A percentile compares a stretch with the other conserved stretches of the same genome.
phyloP scores from a whole-genome alignment of 169 alveolate species.

The Plasmodium knowlesi region DNA sequence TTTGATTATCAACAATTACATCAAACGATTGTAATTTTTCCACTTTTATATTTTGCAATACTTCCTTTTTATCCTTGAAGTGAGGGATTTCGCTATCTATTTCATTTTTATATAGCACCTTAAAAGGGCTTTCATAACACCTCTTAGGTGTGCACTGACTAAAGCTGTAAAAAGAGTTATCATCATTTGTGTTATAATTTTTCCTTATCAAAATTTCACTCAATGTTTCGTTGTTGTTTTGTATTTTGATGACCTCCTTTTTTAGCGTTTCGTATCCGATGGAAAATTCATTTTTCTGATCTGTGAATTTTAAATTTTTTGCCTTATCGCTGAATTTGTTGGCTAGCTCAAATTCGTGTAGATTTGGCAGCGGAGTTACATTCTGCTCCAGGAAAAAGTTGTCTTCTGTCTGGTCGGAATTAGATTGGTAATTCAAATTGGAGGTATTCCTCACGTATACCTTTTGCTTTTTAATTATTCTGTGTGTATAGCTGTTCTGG shows the following conservation, averaged over 20 bases:
- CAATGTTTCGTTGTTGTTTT: slow-evolving; percentile 59
- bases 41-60: slow-evolving; percentile 31
- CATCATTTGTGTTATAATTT: slow-evolving; percentile 41
- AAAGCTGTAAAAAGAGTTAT: slow-evolving; percentile 6
- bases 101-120: slow-evolving; percentile 63
- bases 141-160: slow-evolving; percentile 27
- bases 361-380: slow-evolving; percentile 45
- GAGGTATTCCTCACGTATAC: neutral
- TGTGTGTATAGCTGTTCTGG: neutral
- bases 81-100: neutral
- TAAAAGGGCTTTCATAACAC: slow-evolving; percentile 66
- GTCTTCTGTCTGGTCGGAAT: neutral
- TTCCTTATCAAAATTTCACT: slow-evolving; percentile 70
- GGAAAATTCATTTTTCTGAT: slow-evolving; percentile 36
- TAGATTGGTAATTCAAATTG: neutral
- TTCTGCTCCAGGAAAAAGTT: slow-evolving; percentile 25
- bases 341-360: neutral
- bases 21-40: slow-evolving; percentile 54
- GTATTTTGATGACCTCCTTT: slow-evolving; percentile 59
- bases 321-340: slow-evolving; percentile 13
- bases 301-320: slow-evolving; percentile 44
- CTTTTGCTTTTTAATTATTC: slow-evolving; percentile 5
- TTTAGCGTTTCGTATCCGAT: slow-evolving; percentile 64
- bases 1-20: slow-evolving; percentile 48
- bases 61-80: slow-evolving; percentile 53